Conservation (phyloP, 352 stramenopile species). For the Globisporangium megalacanthum region DNA sequence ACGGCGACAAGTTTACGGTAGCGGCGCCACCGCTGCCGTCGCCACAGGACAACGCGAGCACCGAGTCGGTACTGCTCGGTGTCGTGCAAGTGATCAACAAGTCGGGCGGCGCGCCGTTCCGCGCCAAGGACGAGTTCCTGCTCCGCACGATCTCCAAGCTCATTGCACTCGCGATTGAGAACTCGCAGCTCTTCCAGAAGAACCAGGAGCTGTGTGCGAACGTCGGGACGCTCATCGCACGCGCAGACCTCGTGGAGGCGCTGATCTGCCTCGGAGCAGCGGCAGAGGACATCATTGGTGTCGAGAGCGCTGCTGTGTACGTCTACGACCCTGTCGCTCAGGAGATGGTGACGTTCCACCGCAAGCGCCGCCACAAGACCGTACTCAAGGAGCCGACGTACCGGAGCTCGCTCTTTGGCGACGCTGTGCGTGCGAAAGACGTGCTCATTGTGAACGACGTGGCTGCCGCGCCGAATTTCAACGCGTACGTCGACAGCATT, state of each 20-base stretch:
- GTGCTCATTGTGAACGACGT: slow-evolving; percentile 69
- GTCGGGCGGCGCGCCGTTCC: slow-evolving; percentile 65
- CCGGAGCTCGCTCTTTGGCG: slow-evolving; percentile 41
- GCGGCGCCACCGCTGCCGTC: neutral
- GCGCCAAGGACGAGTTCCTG: slow-evolving; percentile 74
- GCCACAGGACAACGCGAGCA: slow-evolving; percentile 1
- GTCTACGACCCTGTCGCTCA: slow-evolving; percentile 32
- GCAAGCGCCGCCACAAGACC: slow-evolving; percentile 57
- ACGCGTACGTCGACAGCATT: slow-evolving; percentile 69
- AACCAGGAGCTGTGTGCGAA: slow-evolving; percentile 65
- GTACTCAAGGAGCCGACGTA: slow-evolving; percentile 46
- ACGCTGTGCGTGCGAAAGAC: slow-evolving; percentile 36
- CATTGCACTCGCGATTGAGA: slow-evolving; percentile 74
- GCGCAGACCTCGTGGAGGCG: slow-evolving; percentile 56
- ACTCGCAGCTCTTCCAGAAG: slow-evolving; percentile 77
- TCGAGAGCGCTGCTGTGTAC: slow-evolving; percentile 64
- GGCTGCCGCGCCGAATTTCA: slow-evolving; percentile 27
- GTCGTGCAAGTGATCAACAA: slow-evolving; percentile 85
- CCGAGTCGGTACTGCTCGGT: slow-evolving; percentile 43
- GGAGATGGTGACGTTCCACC: slow-evolving; percentile 69
- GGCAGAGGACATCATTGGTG: slow-evolving; percentile 67
- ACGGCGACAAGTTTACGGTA: neutral
- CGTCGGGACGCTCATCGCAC: slow-evolving; percentile 54
- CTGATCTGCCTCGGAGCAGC: slow-evolving; percentile 42
- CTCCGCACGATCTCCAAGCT: slow-evolving; percentile 71